Percentiles rank a stretch among this genome's conserved stretches.
These are phyloP conservation scores for sorghum (Sorghum bicolor) DNA, from an alignment of 176 grass and related monocot genomes.

Conservation along the genomic window DNA sequence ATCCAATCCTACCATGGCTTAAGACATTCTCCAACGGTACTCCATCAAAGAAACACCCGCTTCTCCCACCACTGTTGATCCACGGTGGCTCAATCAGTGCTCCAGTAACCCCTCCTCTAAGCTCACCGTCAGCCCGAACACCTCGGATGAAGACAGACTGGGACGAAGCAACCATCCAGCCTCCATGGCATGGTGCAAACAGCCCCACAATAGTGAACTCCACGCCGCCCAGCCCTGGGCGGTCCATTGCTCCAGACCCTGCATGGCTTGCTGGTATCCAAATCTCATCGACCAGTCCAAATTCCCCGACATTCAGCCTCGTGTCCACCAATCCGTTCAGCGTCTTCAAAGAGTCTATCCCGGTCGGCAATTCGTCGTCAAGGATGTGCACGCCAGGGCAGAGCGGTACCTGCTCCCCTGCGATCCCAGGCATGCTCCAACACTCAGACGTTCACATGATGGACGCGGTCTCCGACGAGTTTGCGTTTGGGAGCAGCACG, in stretches of 20 bases:
- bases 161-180: conserved; percentile 48
- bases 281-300: conserved; percentile 56
- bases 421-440: conserved; percentile 28
- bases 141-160: conserved; percentile 57
- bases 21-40: conserved; percentile 63
- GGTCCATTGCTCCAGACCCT: conserved; percentile 32
- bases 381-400: conserved; percentile 78
- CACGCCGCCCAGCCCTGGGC: conserved; percentile 56
- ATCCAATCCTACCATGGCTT: conserved; percentile 63
- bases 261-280: conserved; percentile 83
- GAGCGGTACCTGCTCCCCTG: conserved; percentile 79
- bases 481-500: conserved; percentile 72
- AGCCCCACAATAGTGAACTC: conserved; percentile 77
- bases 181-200: conserved; percentile 51
- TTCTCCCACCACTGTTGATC: conserved; percentile 59
- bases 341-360: conserved; percentile 50
- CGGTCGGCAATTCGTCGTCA: conserved; percentile 9
- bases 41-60: conserved; percentile 56
- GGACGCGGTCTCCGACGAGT: conserved; percentile 58
- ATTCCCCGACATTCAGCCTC: conserved; percentile 77
- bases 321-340: conserved; percentile 79
- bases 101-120: conserved; percentile 84
- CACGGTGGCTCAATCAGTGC: conserved; percentile 80
- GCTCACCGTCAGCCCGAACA: conserved; percentile 61
- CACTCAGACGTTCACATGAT: conserved; percentile 57